phyloP scores from a whole-genome alignment of 176 grass and related monocot species.

The Triticum timopheevii region DNA sequence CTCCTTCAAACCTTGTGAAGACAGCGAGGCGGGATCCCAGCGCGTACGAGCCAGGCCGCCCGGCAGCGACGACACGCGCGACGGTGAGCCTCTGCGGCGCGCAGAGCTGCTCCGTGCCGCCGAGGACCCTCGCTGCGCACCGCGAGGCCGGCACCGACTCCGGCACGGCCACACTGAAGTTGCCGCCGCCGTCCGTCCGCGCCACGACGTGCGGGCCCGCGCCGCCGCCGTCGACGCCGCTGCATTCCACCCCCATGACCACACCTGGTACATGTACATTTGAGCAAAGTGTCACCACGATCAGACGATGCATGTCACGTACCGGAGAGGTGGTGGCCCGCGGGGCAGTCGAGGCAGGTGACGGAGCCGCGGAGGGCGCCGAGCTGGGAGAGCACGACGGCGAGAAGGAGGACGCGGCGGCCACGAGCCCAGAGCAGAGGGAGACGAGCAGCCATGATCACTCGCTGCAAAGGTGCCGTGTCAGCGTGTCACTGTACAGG shows the following conservation, averaged over 20 bases:
- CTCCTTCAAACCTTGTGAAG: slow-evolving; percentile 21
- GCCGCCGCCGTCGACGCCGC: not conserved
- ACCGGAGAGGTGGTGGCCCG: slow-evolving; percentile 35
- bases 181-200: slow-evolving; percentile 28
- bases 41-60: not conserved
- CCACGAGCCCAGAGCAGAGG: not conserved
- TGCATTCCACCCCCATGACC: slow-evolving; percentile 45
- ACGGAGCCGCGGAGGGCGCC: slow-evolving; percentile 36
- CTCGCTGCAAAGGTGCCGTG: not conserved
- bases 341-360: slow-evolving; percentile 45
- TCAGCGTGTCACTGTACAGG: not conserved
- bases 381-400: slow-evolving; percentile 21
- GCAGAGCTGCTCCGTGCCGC: slow-evolving; percentile 47
- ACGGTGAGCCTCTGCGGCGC: slow-evolving; percentile 21
- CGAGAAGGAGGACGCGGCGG: slow-evolving; percentile 12
- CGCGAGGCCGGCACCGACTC: not conserved
- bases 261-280: slow-evolving; percentile 3
- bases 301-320: not conserved
- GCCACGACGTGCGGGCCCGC: not conserved
- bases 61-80: slow-evolving; percentile 23
- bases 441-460: slow-evolving; percentile 24
- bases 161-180: slow-evolving; percentile 36
- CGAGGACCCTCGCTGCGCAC: slow-evolving; percentile 44
- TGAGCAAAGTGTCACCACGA: not conserved
- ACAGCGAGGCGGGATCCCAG: slow-evolving; percentile 41